Percentiles rank a stretch among this genome's conserved stretches.
Evolutionary conservation across 2,329 filamentous ascomycete species (phyloP).

Genomic region (Aschersonia sp.): DNA sequence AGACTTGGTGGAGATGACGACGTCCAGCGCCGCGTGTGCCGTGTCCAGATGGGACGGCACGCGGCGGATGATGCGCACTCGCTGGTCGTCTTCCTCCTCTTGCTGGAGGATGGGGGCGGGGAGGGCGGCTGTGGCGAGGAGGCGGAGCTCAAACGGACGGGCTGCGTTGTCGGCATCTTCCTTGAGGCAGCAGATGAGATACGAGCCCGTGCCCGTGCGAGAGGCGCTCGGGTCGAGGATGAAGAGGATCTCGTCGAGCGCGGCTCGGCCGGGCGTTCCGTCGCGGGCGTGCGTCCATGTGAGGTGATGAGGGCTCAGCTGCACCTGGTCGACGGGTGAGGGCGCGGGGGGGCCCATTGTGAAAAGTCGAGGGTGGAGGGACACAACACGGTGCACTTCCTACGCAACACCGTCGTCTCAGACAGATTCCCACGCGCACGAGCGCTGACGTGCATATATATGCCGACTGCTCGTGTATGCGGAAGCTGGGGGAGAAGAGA

Average conservation of each 20-base stretch:
- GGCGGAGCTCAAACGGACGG: constrained; percentile 13
- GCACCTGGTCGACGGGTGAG: constrained; percentile 8
- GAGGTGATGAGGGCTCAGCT: constrained; percentile 10
- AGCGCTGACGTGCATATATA: no score
- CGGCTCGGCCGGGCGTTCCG: constrained; percentile 5
- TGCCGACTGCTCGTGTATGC: no score
- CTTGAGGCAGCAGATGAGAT: constrained; percentile 22
- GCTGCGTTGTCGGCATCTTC: constrained; percentile 15
- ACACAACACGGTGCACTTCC: no score
- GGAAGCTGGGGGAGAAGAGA: no score
- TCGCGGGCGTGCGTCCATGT: constrained; percentile 12
- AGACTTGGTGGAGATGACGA: constrained; percentile 54
- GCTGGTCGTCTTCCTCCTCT: no score
- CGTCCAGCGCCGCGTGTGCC: constrained; percentile 28
- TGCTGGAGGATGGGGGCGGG: constrained; percentile 8
- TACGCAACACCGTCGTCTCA: no score
- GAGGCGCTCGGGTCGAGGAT: constrained; percentile 6
- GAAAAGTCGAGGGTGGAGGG: no score
- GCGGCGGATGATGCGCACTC: constrained; percentile 12
- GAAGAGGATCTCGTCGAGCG: constrained; percentile 15
- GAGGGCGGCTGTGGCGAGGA: constrained; percentile 17
- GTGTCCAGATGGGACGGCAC: constrained; percentile 23
- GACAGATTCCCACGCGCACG: no score
- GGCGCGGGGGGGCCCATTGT: background rate
- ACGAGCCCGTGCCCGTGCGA: background rate